Percentiles rank a stretch among this genome's conserved stretches.
Conservation (phyloP, 2,329 filamentous ascomycete genomes). For the Penicillium sp. region DNA sequence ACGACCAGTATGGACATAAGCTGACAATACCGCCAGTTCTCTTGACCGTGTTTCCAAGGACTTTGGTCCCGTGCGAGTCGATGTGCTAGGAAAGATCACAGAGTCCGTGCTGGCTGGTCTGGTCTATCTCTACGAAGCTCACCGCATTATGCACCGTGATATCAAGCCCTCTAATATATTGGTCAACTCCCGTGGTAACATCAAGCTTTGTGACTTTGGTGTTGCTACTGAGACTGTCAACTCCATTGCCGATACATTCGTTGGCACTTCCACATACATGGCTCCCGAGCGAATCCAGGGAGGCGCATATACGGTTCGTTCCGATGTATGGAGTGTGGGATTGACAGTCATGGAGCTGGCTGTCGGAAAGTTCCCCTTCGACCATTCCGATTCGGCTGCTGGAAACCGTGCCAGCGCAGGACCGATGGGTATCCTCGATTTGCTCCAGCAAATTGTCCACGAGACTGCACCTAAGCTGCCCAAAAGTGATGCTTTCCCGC, state of each 20-base stretch:
- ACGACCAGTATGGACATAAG: slow-evolving; percentile 12
- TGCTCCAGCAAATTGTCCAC: slow-evolving; percentile 95
- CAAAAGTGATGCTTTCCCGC: slow-evolving; percentile 95
- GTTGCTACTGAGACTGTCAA: slow-evolving; percentile 98
- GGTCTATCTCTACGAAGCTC: slow-evolving; percentile 90
- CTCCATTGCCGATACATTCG: slow-evolving; percentile 96
- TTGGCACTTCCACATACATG: slow-evolving; percentile 99
- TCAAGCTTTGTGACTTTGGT: slow-evolving; percentile 98
- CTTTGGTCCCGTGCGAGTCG: slow-evolving; percentile 92
- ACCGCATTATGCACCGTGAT: slow-evolving; percentile 98
- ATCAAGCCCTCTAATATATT: slow-evolving; percentile 98
- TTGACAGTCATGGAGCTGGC: slow-evolving; percentile 94
- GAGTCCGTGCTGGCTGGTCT: slow-evolving; percentile 92
- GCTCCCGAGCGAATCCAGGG: slow-evolving; percentile 97
- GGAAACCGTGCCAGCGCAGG: slow-evolving; percentile 65
- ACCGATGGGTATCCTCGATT: slow-evolving; percentile 91
- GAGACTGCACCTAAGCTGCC: slow-evolving; percentile 91
- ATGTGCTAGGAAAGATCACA: slow-evolving; percentile 95
- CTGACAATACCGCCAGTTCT: slow-evolving; percentile 58
- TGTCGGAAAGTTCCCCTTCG: slow-evolving; percentile 96
- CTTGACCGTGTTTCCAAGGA: slow-evolving; percentile 92
- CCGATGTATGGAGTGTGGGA: slow-evolving; percentile 98
- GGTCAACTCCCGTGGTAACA: slow-evolving; percentile 88
- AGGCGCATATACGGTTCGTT: slow-evolving; percentile 95
- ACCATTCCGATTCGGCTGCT: slow-evolving; percentile 75